These are phyloP conservation scores for Pichia sorboxylosa DNA, from an alignment of 1,139 yeast genomes.

Conservation along the genomic window DNA sequence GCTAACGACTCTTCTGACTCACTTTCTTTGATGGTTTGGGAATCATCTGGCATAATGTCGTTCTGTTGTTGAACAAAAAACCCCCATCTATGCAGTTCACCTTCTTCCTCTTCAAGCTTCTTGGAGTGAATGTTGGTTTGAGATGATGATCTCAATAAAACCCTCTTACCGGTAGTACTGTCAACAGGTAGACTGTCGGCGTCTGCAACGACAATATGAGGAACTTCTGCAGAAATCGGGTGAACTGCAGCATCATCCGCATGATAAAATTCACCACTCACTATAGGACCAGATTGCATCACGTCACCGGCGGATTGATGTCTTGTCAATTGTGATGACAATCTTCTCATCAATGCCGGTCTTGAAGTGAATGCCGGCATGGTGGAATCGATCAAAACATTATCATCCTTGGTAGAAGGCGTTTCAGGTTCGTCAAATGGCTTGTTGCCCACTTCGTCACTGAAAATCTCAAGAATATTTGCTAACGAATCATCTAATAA, in stretches of 20 bases:
- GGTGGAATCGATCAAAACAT: neutral
- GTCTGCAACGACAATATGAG: conserved; percentile 61
- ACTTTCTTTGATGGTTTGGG: conserved; percentile 4
- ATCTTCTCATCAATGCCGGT: conserved; percentile 18
- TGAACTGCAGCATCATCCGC: conserved; percentile 7
- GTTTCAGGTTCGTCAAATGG: neutral
- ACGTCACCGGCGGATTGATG: conserved; percentile 42
- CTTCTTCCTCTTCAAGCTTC: conserved; percentile 81
- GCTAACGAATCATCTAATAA: conserved; percentile 60
- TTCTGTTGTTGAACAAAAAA: conserved; percentile 55
- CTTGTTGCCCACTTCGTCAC: conserved; percentile 18
- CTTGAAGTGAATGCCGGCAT: conserved; percentile 5
- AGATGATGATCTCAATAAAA: conserved; percentile 50
- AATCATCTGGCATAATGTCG: conserved; percentile 28
- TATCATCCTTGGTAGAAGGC: neutral
- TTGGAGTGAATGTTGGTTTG: conserved; percentile 60
- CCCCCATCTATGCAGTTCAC: conserved; percentile 81
- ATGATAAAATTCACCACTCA: conserved; percentile 30
- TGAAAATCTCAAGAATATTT: conserved; percentile 53
- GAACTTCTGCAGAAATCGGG: conserved; percentile 24
- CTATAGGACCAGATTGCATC: conserved; percentile 43
- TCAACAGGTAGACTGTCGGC: conserved; percentile 51
- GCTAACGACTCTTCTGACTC: conserved; percentile 3
- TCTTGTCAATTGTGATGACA: conserved; percentile 23
- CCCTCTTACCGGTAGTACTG: conserved; percentile 60